phyloP scores from a whole-genome alignment of 257 asterid genomes.

The Solanum dulcamara region DNA sequence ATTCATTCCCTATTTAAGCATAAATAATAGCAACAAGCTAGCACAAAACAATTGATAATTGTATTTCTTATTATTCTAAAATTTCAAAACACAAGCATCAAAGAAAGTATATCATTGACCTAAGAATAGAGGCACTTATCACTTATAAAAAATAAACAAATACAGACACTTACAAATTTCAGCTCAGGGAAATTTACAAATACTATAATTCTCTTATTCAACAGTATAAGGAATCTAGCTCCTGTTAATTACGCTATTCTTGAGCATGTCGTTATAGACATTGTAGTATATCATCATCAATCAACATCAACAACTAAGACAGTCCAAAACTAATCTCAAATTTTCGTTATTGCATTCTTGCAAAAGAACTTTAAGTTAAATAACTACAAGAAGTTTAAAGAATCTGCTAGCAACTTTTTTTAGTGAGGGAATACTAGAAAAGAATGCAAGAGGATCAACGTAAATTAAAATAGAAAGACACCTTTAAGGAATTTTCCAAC shows the following conservation, averaged over 20 bases:
- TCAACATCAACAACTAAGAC: background rate
- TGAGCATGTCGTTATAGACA: background rate
- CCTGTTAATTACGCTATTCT: background rate
- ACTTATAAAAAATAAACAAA: background rate
- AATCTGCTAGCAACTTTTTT: background rate
- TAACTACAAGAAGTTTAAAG: background rate
- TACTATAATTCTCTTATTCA: background rate
- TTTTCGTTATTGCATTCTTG: background rate
- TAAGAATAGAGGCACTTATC: background rate
- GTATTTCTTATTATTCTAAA: background rate
- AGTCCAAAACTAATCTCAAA: background rate
- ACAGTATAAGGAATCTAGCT: background rate
- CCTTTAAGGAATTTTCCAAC: background rate
- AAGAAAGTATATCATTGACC: background rate
- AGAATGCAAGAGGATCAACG: background rate
- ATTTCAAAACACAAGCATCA: background rate
- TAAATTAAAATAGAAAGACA: background rate
- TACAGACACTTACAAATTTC: background rate
- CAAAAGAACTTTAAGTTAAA: background rate
- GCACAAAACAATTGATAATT: background rate
- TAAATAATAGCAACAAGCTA: background rate
- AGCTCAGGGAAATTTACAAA: background rate
- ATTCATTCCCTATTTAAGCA: background rate
- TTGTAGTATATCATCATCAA: background rate
- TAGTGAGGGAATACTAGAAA: background rate